These are phyloP conservation scores for Trichoderma guizhouense DNA, from an alignment of 2,329 filamentous ascomycete species.

Conservation along the genomic window DNA sequence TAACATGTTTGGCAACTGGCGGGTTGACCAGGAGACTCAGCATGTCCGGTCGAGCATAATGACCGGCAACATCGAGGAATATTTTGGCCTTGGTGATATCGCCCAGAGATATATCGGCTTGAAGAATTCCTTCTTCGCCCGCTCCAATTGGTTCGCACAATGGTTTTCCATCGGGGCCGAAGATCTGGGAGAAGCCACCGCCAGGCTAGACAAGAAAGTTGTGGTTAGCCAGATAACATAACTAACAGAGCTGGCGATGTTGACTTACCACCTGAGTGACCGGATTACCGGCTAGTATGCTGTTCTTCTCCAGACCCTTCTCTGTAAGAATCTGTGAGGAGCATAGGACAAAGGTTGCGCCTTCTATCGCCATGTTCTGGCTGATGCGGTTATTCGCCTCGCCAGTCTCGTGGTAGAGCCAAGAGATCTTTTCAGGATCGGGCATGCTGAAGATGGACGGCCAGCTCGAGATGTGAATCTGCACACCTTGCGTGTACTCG, in stretches of 20 bases:
- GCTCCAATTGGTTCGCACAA: conserved; percentile 6
- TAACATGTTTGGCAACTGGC: conserved; percentile 11
- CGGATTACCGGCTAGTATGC: conserved; percentile 35
- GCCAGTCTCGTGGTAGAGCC: conserved; percentile 36
- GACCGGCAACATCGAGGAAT: conserved; percentile 31
- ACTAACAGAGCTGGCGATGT: background rate
- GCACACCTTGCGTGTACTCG: conserved; percentile 21
- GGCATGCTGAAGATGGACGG: conserved; percentile 30
- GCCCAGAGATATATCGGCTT: conserved; percentile 46
- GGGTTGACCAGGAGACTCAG: conserved; percentile 52
- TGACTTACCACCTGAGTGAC: conserved; percentile 30
- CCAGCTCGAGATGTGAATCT: conserved; percentile 26
- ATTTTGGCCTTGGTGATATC: conserved; percentile 47
- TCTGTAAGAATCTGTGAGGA: conserved; percentile 40
- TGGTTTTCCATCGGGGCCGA: conserved; percentile 46
- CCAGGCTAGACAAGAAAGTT: conserved; percentile 24
- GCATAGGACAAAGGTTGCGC: conserved; percentile 40
- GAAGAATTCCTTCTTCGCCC: conserved; percentile 44
- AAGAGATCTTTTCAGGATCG: conserved; percentile 31
- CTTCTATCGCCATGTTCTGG: conserved; percentile 44
- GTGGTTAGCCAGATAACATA: background rate
- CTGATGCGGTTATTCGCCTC: conserved; percentile 34
- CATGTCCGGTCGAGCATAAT: conserved; percentile 55
- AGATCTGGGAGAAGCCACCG: conserved; percentile 54
- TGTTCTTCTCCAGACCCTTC: conserved; percentile 38